Percentiles rank a stretch among this genome's conserved stretches.
Conservation (phyloP, 176 grass and related monocot genomes). For the Raddia distichophylla region DNA sequence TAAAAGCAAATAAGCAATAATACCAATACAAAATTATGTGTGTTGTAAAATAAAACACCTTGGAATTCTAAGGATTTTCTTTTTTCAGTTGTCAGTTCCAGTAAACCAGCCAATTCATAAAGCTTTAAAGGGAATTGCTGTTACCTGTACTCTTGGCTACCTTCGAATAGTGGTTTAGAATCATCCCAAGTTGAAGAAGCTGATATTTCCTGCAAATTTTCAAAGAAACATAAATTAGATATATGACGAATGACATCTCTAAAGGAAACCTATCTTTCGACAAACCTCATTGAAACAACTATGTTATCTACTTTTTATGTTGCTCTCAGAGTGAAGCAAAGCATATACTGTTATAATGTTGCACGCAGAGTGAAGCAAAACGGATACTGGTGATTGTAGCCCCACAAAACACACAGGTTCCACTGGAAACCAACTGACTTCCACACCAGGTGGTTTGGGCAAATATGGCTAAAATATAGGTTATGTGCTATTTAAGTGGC, state of each 20-base stretch:
- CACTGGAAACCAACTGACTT: neutral
- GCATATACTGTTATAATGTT: neutral
- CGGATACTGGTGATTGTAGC: neutral
- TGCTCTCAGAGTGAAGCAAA: conserved; percentile 28
- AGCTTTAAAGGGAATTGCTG: conserved; percentile 39
- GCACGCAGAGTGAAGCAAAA: conserved; percentile 24
- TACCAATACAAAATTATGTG: conserved; percentile 27
- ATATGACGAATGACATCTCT: conserved; percentile 19
- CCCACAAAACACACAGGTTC: neutral
- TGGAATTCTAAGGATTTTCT: neutral
- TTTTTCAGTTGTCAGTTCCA: neutral
- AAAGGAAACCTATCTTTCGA: conserved; percentile 23
- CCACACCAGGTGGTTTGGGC: neutral
- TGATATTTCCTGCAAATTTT: conserved; percentile 74
- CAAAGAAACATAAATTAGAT: conserved; percentile 28
- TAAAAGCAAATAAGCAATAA: neutral
- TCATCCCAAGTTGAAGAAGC: conserved; percentile 87
- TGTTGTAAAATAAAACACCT: conserved; percentile 11
- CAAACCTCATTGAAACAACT: conserved; percentile 13
- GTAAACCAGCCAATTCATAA: conserved; percentile 1
- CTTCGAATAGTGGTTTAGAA: conserved; percentile 70
- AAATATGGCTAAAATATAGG: neutral
- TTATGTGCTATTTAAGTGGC: neutral
- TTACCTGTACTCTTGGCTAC: conserved; percentile 84
- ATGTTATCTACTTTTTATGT: neutral